phyloP scores from a whole-genome alignment of 2,329 filamentous ascomycete species.

The Nigrograna mackinnonii region DNA sequence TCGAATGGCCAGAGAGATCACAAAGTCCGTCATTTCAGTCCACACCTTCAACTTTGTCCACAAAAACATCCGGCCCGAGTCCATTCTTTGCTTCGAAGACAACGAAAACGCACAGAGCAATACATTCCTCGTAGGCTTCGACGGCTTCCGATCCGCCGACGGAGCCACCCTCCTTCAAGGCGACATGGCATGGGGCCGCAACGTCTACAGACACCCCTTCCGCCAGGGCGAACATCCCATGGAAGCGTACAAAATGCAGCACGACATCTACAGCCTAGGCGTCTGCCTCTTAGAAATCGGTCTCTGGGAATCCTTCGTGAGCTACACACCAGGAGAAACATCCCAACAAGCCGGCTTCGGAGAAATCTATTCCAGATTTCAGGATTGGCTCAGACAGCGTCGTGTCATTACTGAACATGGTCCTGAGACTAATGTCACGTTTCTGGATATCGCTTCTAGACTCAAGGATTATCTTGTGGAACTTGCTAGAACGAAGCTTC shows the following conservation, averaged over 20 bases:
- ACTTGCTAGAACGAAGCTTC: constrained; percentile 22
- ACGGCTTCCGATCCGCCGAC: constrained; percentile 43
- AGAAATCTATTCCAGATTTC: too few relatives aligned
- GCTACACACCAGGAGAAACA: too few relatives aligned
- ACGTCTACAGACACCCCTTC: constrained; percentile 56
- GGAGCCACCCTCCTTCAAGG: constrained; percentile 34
- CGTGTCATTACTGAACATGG: not conserved
- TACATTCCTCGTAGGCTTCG: constrained; percentile 51
- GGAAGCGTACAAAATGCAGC: constrained; percentile 53
- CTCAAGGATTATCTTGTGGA: constrained; percentile 12
- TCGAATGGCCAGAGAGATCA: constrained; percentile 34
- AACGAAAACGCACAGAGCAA: constrained; percentile 17
- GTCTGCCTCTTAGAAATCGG: constrained; percentile 59
- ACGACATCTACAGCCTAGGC: constrained; percentile 61
- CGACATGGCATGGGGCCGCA: constrained; percentile 45
- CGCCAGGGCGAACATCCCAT: constrained; percentile 48
- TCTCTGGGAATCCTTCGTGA: constrained; percentile 47
- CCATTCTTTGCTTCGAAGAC: constrained; percentile 34
- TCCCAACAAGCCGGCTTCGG: too few relatives aligned
- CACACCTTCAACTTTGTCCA: constrained; percentile 50
- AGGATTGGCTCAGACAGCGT: too few relatives aligned
- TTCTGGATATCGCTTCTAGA: constrained; percentile 1
- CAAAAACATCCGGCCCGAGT: constrained; percentile 52
- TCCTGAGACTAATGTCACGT: not conserved
- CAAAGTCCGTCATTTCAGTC: constrained; percentile 40